These are phyloP conservation scores for Pseudocercospora musae DNA, from an alignment of 2,329 filamentous ascomycete species.

Conservation along the genomic window DNA sequence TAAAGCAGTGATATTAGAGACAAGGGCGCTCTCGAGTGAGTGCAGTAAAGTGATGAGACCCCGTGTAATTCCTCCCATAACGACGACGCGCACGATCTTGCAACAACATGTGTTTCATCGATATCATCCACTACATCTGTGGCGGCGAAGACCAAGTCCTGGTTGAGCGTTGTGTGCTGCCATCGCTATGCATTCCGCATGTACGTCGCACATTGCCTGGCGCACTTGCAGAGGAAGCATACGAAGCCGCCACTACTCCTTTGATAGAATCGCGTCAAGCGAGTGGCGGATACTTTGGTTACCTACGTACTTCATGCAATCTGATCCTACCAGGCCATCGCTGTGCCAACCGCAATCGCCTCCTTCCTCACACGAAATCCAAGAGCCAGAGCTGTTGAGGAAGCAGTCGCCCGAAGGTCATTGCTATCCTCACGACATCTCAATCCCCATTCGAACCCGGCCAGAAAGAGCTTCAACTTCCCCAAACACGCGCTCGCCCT, in stretches of 20 bases:
- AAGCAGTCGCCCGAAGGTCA: background rate
- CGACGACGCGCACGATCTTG: background rate
- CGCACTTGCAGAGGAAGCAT: conserved; percentile 12
- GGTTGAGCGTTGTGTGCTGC: conserved; percentile 9
- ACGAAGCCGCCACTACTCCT: conserved; percentile 9
- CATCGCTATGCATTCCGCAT: conserved; percentile 8
- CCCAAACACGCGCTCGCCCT: background rate
- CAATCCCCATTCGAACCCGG: background rate
- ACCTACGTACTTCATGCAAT: background rate
- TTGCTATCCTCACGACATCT: background rate
- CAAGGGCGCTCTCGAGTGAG: background rate
- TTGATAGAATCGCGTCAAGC: background rate
- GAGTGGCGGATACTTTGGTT: conserved; percentile 9
- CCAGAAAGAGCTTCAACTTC: background rate
- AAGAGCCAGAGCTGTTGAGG: background rate
- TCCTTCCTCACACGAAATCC: background rate
- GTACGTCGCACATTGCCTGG: conserved; percentile 3
- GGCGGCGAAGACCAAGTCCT: conserved; percentile 13
- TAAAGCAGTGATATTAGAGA: background rate
- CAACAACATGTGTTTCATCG: conserved; percentile 14
- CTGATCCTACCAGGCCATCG: background rate
- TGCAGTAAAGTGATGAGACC: background rate
- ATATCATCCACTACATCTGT: conserved; percentile 16
- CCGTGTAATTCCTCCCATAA: background rate
- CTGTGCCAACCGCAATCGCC: background rate